phyloP scores from a whole-genome alignment of 257 asterid species.

The Sherardia arvensis region DNA sequence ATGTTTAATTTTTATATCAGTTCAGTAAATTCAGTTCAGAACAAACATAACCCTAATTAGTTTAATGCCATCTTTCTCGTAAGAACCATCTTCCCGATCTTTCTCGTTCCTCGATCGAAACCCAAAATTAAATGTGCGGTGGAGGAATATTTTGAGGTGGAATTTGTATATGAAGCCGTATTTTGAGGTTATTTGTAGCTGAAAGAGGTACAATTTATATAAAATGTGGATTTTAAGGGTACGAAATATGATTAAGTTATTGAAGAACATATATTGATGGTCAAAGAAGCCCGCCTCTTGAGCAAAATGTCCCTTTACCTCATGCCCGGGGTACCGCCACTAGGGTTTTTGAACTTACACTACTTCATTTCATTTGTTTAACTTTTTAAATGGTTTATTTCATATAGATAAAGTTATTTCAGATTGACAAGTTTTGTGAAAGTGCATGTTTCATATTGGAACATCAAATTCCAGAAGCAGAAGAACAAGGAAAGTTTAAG shows the following conservation, averaged over 20 bases:
- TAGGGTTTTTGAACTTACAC: background rate
- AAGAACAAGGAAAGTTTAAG: too few relatives aligned
- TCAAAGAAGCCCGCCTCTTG: background rate
- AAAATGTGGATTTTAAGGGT: background rate
- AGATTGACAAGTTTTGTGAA: too few relatives aligned
- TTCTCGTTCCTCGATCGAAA: background rate
- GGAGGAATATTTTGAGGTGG: background rate
- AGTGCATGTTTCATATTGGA: too few relatives aligned
- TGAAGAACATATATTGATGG: background rate
- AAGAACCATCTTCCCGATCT: background rate
- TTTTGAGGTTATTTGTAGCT: background rate
- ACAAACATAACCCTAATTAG: too few relatives aligned
- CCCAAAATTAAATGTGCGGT: background rate
- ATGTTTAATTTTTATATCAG: too few relatives aligned
- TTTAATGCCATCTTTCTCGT: too few relatives aligned
- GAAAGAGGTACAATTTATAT: background rate
- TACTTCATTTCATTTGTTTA: too few relatives aligned
- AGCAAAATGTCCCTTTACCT: slow-evolving; percentile 1
- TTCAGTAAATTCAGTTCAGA: too few relatives aligned
- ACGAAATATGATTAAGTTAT: background rate
- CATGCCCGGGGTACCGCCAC: background rate
- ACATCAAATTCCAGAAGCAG: too few relatives aligned
- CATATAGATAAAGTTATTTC: too few relatives aligned
- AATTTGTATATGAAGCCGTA: background rate
- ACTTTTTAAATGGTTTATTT: too few relatives aligned